phyloP scores from a whole-genome alignment of 768 basidiomycete genomes.

The Phylloporus sp. region DNA sequence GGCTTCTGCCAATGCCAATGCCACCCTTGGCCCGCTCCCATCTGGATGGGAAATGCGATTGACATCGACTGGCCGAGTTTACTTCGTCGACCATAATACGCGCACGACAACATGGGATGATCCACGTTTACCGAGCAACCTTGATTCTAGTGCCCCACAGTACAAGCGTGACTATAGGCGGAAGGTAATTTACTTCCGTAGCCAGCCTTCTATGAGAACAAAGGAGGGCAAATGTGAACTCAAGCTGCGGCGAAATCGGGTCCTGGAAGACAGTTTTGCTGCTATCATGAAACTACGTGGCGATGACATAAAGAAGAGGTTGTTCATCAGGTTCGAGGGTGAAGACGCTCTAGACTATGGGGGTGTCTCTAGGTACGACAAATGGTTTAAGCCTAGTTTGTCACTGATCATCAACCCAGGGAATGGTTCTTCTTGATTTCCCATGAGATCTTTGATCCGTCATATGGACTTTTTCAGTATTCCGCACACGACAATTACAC shows the following conservation, averaged over 20 bases:
- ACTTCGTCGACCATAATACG: constrained; percentile 91
- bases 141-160: constrained; percentile 89
- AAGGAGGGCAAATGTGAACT: constrained; percentile 82
- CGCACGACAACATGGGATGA: constrained; percentile 93
- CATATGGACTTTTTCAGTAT: constrained; percentile 80
- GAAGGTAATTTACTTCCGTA: constrained; percentile 90
- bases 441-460: constrained; percentile 79
- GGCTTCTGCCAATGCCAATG: constrained; percentile 42
- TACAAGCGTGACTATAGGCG: constrained; percentile 92
- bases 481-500: constrained; percentile 79
- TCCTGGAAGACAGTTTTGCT: constrained; percentile 84
- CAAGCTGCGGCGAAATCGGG: constrained; percentile 73
- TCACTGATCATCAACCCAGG: constrained; percentile 33
- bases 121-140: constrained; percentile 75
- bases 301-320: constrained; percentile 62
- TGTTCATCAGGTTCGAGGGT: constrained; percentile 75
- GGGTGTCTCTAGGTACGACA: constrained; percentile 62
- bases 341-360: constrained; percentile 81
- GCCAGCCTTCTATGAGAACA: constrained; percentile 79
- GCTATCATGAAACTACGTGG: constrained; percentile 80
- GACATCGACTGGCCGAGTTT: constrained; percentile 78
- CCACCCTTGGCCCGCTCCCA: constrained; percentile 77
- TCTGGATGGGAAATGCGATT: constrained; percentile 95
- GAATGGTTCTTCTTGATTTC: constrained; percentile 88
- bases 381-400: not conserved